Percentiles rank a stretch among this genome's conserved stretches.
Conservation (phyloP, 2,329 filamentous ascomycete species). For the Colletotrichum higginsianum region DNA sequence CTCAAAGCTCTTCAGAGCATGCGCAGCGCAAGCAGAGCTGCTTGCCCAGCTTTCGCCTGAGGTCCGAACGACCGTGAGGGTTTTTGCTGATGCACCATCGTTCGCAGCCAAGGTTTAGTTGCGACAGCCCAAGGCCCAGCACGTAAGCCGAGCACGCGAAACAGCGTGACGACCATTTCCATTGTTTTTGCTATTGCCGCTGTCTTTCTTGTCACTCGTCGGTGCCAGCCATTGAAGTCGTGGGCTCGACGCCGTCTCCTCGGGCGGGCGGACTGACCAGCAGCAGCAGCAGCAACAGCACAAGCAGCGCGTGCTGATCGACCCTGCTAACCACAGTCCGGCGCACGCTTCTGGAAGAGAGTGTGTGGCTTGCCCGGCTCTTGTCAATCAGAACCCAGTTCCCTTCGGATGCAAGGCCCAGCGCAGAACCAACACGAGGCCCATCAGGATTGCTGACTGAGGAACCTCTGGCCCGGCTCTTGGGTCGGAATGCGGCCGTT, state of each 20-base stretch:
- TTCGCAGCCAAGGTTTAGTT: constrained; percentile 7
- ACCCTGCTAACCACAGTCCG: constrained; percentile 18
- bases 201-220: background rate
- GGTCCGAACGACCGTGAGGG: constrained; percentile 21
- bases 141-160: constrained; percentile 22
- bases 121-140: constrained; percentile 21
- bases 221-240: background rate
- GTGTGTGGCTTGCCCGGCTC: constrained; percentile 25
- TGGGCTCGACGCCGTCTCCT: constrained; percentile 28
- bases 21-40: background rate
- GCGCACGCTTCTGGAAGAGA: background rate
- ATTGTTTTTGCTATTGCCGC: background rate
- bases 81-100: background rate
- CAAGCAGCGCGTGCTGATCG: constrained; percentile 11
- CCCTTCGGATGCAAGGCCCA: background rate
- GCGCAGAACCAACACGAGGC: constrained; percentile 14
- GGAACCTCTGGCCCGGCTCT: constrained; percentile 11
- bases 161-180: constrained; percentile 9
- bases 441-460: background rate
- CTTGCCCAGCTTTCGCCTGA: constrained; percentile 20
- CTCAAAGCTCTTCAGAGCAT: constrained; percentile 34
- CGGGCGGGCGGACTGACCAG: constrained; percentile 23
- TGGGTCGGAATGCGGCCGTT: background rate
- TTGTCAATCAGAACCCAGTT: constrained; percentile 12
- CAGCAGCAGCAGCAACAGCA: background rate